phyloP scores from a whole-genome alignment of 352 stramenopile species.

The Phytopythium sindhum region DNA sequence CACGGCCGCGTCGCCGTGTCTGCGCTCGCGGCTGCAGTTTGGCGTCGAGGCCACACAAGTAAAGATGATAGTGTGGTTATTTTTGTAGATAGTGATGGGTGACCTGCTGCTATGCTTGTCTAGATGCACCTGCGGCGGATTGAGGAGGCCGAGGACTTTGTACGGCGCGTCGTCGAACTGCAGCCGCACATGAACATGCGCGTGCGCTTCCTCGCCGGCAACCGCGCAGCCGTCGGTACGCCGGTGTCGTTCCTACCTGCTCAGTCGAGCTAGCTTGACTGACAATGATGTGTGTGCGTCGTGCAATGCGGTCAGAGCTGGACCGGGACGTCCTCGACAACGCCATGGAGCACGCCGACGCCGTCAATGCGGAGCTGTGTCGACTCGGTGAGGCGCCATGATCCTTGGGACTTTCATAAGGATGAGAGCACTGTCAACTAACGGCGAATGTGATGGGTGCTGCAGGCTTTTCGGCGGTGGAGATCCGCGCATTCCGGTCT shows the following conservation, averaged over 20 bases:
- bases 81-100: background rate
- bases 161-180: constrained; percentile 43
- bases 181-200: constrained; percentile 56
- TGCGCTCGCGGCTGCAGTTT: constrained; percentile 94
- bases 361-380: constrained; percentile 31
- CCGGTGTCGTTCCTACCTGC: background rate
- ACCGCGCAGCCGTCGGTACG: constrained; percentile 67
- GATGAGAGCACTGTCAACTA: background rate
- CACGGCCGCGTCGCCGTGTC: constrained; percentile 92
- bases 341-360: constrained; percentile 20
- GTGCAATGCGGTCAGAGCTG: constrained; percentile 28
- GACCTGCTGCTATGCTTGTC: background rate
- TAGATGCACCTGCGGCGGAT: constrained; percentile 71
- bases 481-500: constrained; percentile 50
- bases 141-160: constrained; percentile 62
- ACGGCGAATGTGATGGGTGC: background rate
- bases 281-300: background rate
- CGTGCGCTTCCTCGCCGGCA: constrained; percentile 70
- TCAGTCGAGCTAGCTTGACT: background rate
- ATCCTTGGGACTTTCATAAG: background rate
- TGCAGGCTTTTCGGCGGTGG: constrained; percentile 50
- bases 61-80: constrained; percentile 17
- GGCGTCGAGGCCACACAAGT: constrained; percentile 90
- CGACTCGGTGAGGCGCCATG: constrained; percentile 31
- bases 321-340: constrained; percentile 29